phyloP scores from a whole-genome alignment of 164 flowering plant genomes.

The Aristolochia fimbriata region DNA sequence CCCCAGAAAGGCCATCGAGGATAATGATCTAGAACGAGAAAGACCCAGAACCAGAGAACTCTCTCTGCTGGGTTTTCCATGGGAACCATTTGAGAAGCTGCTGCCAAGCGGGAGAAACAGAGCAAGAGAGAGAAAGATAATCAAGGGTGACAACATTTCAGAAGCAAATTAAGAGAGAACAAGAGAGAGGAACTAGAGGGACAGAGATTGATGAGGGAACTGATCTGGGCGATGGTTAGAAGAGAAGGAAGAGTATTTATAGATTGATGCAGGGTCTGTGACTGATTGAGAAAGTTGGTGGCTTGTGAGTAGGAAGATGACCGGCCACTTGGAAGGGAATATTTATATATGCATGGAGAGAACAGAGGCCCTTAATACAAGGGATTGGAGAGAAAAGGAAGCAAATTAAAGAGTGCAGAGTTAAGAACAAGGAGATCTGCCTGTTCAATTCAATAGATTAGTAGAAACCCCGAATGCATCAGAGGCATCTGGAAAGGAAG shows the following conservation, averaged over 20 bases:
- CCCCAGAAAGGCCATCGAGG: constrained; percentile 8
- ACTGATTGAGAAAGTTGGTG: constrained; percentile 1
- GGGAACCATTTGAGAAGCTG: constrained; percentile 14
- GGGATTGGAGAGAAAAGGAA: too few relatives aligned
- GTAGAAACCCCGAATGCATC: background rate
- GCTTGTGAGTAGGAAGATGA: background rate
- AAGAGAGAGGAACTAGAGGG: constrained; percentile 2
- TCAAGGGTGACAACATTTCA: background rate
- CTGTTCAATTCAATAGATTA: too few relatives aligned
- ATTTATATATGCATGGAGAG: too few relatives aligned
- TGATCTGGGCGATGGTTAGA: too few relatives aligned
- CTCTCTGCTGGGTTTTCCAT: constrained; percentile 17
- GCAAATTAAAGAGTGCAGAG: too few relatives aligned
- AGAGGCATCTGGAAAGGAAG: background rate
- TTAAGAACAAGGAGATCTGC: too few relatives aligned
- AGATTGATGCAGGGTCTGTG: background rate
- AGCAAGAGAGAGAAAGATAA: background rate
- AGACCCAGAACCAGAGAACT: constrained; percentile 41
- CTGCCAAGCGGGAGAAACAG: constrained; percentile 4
- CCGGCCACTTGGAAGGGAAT: too few relatives aligned
- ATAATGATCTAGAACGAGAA: constrained; percentile 28
- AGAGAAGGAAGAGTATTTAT: background rate
- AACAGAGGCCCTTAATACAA: too few relatives aligned
- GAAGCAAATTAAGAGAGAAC: background rate
- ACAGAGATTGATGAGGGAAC: too few relatives aligned